Percentiles rank a stretch among this genome's conserved stretches.
Evolutionary conservation across 495 filamentous ascomycete genomes (phyloP).

Genomic region (Amniculicola lignicola): DNA sequence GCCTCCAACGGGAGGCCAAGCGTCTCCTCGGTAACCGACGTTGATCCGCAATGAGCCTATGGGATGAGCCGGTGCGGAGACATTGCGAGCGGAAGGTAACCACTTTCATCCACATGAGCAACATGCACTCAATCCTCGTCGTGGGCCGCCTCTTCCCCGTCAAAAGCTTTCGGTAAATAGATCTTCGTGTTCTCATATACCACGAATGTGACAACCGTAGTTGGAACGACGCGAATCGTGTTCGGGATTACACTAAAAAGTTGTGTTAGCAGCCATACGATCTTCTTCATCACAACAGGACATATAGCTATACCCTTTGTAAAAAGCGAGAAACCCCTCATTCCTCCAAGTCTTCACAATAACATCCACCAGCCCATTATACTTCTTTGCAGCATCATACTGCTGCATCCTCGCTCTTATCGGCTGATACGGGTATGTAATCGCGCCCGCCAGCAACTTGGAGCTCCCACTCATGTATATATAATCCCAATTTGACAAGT

Average conservation of each 20-base stretch:
- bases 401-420: slow-evolving; percentile 83
- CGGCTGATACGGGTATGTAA: slow-evolving; percentile 94
- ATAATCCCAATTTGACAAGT: slow-evolving; percentile 70
- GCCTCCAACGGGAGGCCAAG: too few species aligned
- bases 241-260: slow-evolving; percentile 65
- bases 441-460: slow-evolving; percentile 80
- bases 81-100: too few species aligned
- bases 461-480: slow-evolving; percentile 72
- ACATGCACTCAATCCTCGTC: slow-evolving; percentile 27
- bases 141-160: slow-evolving; percentile 30
- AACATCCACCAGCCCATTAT: slow-evolving; percentile 69
- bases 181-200: slow-evolving; percentile 92
- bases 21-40: too few species aligned
- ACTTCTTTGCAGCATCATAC: slow-evolving; percentile 69
- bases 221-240: slow-evolving; percentile 81
- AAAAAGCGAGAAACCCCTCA: slow-evolving; percentile 83
- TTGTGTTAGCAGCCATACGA: slow-evolving; percentile 22
- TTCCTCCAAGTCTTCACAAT: slow-evolving; percentile 66
- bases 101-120: too few species aligned
- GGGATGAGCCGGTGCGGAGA: too few species aligned
- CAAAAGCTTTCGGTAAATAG: slow-evolving; percentile 51
- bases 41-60: too few species aligned
- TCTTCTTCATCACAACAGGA: background rate
- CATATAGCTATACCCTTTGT: slow-evolving; percentile 60
- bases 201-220: slow-evolving; percentile 96